Conservation (phyloP, 768 basidiomycete species). For the Suillus bovinus region DNA sequence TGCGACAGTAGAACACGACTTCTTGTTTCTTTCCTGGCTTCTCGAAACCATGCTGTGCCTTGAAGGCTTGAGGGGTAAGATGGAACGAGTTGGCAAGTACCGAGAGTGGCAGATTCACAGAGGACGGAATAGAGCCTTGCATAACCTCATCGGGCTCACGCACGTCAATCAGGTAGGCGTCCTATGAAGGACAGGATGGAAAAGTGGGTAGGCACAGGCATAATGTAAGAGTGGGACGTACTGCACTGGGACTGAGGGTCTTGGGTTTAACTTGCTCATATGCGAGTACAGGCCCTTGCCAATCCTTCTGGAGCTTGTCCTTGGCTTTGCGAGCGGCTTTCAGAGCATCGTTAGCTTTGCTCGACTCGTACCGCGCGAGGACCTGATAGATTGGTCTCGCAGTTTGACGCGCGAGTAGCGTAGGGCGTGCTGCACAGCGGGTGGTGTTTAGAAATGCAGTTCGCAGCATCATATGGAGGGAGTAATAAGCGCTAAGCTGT, state of each 20-base stretch:
- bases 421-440: slow-evolving; percentile 16
- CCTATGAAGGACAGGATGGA: slow-evolving; percentile 41
- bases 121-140: slow-evolving; percentile 90
- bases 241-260: slow-evolving; percentile 73
- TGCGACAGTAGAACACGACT: slow-evolving; percentile 88
- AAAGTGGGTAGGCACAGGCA: not conserved
- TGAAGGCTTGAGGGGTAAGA: slow-evolving; percentile 55
- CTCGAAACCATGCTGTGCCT: slow-evolving; percentile 65
- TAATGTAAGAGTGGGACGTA: slow-evolving; percentile 28
- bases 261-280: slow-evolving; percentile 84
- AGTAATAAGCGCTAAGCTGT: not conserved
- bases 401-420: slow-evolving; percentile 9
- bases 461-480: slow-evolving; percentile 25
- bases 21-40: slow-evolving; percentile 73
- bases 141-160: slow-evolving; percentile 90
- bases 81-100: slow-evolving; percentile 69
- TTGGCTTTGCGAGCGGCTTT: slow-evolving; percentile 33
- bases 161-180: slow-evolving; percentile 82
- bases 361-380: slow-evolving; percentile 37
- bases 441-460: slow-evolving; percentile 15
- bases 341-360: slow-evolving; percentile 25
- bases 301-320: slow-evolving; percentile 58
- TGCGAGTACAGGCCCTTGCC: slow-evolving; percentile 69
- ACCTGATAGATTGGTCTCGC: slow-evolving; percentile 16
- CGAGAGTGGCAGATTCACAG: slow-evolving; percentile 87